Evolutionary conservation across 2,329 filamentous ascomycete genomes (phyloP).

Genomic region (Annulohypoxylon truncatum): DNA sequence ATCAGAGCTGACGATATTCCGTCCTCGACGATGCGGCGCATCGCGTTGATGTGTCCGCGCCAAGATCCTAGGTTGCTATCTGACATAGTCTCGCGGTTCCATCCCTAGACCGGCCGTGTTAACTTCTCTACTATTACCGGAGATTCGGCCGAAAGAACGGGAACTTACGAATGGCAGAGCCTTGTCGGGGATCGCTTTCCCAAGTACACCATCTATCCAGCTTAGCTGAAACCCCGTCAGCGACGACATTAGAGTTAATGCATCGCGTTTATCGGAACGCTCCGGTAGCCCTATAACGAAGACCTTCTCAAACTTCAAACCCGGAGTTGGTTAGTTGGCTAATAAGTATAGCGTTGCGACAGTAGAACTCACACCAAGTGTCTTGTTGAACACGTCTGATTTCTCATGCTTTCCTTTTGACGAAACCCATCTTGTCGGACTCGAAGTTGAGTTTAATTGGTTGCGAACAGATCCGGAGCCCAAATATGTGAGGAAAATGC

Average conservation of each 20-base stretch:
- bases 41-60: constrained; percentile 53
- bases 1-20: constrained; percentile 55
- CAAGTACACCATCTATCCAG: constrained; percentile 56
- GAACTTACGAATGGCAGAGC: constrained; percentile 51
- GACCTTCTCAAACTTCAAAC: constrained; percentile 55
- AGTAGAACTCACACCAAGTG: constrained; percentile 32
- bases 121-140: background rate
- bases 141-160: background rate
- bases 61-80: constrained; percentile 54
- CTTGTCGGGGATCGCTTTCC: constrained; percentile 54
- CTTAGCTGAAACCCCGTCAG: constrained; percentile 56
- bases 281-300: constrained; percentile 59
- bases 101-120: constrained; percentile 33
- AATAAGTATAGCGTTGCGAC: background rate
- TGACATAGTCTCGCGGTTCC: constrained; percentile 42
- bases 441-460: constrained; percentile 15
- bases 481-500: constrained; percentile 18
- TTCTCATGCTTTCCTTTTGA: constrained; percentile 14
- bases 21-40: constrained; percentile 51
- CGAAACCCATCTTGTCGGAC: constrained; percentile 8
- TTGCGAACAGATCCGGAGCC: constrained; percentile 20
- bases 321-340: background rate
- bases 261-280: constrained; percentile 61
- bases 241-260: constrained; percentile 55
- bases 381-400: constrained; percentile 36